Evolutionary conservation across 2,329 filamentous ascomycete species (phyloP).

Genomic region (Ophiostoma sp.): DNA sequence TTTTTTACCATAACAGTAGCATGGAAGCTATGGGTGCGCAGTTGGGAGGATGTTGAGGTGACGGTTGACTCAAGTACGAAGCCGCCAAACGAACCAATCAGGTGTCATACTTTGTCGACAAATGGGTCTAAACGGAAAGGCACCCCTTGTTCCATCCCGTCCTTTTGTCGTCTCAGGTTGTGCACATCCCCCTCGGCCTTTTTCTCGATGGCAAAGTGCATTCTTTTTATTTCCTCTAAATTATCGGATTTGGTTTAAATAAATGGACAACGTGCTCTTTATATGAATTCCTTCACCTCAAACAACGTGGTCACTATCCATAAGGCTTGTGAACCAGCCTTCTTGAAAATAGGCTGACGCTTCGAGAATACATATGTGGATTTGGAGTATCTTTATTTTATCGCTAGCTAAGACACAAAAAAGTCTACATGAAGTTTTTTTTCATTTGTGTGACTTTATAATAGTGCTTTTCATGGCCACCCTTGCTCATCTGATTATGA

Average conservation of each 20-base stretch:
- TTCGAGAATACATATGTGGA: too few relatives aligned
- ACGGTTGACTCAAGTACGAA: neutral
- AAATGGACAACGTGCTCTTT: neutral
- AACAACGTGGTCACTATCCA: neutral
- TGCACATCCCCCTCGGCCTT: constrained; percentile 10
- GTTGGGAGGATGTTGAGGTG: neutral
- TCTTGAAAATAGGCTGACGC: neutral
- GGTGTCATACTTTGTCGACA: constrained; percentile 19
- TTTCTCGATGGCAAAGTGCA: neutral
- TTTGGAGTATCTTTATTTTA: too few relatives aligned
- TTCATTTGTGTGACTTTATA: neutral
- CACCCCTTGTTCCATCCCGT: constrained; percentile 15
- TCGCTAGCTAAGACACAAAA: too few relatives aligned
- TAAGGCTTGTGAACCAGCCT: neutral
- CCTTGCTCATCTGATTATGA: constrained; percentile 4
- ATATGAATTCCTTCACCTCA: neutral
- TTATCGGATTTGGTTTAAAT: too few relatives aligned
- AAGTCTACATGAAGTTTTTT: too few relatives aligned
- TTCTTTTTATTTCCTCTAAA: neutral
- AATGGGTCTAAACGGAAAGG: neutral
- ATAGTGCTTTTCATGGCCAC: neutral
- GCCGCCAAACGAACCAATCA: constrained; percentile 1
- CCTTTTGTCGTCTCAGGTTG: constrained; percentile 13
- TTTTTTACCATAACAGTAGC: neutral
- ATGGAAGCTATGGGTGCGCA: constrained; percentile 5